Conservation (phyloP, 2,329 filamentous ascomycete genomes). For the Trematosphaeria pertusa region DNA sequence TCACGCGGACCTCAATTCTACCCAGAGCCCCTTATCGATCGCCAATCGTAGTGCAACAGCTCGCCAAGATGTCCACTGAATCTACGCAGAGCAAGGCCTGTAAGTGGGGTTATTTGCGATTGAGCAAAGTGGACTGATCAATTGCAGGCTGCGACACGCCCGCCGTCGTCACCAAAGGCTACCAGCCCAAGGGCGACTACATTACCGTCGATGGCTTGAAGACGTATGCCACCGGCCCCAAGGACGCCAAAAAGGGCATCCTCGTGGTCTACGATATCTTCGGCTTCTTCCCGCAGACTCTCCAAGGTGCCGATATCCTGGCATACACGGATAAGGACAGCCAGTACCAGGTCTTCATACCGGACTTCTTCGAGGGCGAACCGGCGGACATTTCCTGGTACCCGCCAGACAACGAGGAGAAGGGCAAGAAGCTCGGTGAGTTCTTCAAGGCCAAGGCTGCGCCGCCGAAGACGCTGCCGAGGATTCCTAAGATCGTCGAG, state of each 20-base stretch:
- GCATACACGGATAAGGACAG: slow-evolving; percentile 68
- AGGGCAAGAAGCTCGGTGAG: slow-evolving; percentile 64
- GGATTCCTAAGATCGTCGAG: slow-evolving; percentile 62
- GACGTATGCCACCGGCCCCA: slow-evolving; percentile 65
- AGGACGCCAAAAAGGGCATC: slow-evolving; percentile 63
- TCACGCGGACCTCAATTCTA: slow-evolving; percentile 19
- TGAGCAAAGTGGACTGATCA: slow-evolving; percentile 8
- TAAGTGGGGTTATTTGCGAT: slow-evolving; percentile 8
- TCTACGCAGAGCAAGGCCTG: slow-evolving; percentile 47
- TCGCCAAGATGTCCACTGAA: slow-evolving; percentile 42
- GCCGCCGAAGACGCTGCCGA: slow-evolving; percentile 63
- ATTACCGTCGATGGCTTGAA: slow-evolving; percentile 67
- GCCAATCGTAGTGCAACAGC: slow-evolving; percentile 11
- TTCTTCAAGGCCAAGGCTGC: slow-evolving; percentile 65
- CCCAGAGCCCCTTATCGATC: slow-evolving; percentile 3
- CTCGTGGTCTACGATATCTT: slow-evolving; percentile 69
- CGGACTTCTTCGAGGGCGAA: slow-evolving; percentile 86
- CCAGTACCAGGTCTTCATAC: slow-evolving; percentile 86
- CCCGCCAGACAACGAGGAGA: slow-evolving; percentile 66
- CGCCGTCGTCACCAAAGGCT: slow-evolving; percentile 57
- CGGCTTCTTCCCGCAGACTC: slow-evolving; percentile 68
- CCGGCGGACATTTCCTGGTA: slow-evolving; percentile 70
- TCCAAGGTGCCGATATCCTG: slow-evolving; percentile 70
- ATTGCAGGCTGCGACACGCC: slow-evolving; percentile 57
- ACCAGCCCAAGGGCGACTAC: slow-evolving; percentile 65